Evolutionary conservation across 2,329 filamentous ascomycete species (phyloP).

Genomic region (Colletotrichum horii): DNA sequence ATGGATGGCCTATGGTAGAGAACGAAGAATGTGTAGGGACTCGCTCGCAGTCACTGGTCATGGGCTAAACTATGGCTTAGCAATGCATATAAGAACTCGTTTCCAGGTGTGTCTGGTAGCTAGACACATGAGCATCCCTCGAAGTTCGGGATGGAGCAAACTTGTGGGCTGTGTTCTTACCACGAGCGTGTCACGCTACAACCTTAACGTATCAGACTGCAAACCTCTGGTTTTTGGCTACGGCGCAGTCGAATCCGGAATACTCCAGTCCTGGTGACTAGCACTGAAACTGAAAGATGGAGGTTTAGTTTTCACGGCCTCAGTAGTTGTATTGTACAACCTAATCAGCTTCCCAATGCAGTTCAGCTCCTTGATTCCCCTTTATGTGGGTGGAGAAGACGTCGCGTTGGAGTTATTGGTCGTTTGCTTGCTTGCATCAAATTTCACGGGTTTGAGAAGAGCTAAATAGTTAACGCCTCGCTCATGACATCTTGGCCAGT

Average conservation of each 20-base stretch:
- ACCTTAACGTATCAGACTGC: not conserved
- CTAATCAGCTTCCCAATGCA: accelerated
- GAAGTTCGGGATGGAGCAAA: not conserved
- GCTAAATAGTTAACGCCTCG: not conserved
- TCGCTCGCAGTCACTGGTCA: not conserved
- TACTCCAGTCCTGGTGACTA: not conserved
- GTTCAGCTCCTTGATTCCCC: no score
- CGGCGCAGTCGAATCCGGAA: accelerated
- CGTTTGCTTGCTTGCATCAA: no score
- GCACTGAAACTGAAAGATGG: accelerated
- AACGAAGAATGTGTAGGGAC: not conserved
- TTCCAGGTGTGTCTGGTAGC: not conserved
- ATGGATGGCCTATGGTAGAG: no score
- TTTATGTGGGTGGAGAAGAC: no score
- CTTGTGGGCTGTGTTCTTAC: not conserved
- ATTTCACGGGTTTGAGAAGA: no score
- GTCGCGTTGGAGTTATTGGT: no score
- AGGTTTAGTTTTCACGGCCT: accelerated
- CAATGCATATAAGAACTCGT: not conserved
- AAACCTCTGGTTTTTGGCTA: accelerated
- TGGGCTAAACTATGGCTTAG: not conserved
- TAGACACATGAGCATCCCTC: not conserved
- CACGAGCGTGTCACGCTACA: not conserved
- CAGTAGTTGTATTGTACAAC: accelerated
- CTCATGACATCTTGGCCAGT: not conserved